phyloP scores from a whole-genome alignment of 2,329 filamentous ascomycete species.

The Neurospora sp. region DNA sequence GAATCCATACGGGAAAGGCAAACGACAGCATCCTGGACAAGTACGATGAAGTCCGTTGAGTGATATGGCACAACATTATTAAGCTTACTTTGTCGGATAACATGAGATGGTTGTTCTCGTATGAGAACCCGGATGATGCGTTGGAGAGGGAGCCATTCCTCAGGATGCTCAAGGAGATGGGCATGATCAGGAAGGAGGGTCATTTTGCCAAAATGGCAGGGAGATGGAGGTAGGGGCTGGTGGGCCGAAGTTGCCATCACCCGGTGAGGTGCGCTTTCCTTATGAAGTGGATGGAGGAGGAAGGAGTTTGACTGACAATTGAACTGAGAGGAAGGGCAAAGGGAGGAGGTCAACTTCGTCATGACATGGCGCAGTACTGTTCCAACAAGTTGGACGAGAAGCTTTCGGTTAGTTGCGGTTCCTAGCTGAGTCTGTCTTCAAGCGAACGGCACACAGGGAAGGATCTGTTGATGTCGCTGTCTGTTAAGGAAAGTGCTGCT shows the following conservation, averaged over 20 bases:
- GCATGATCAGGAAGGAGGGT: conserved; percentile 4
- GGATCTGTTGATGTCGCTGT: no score
- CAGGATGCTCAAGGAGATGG: conserved; percentile 11
- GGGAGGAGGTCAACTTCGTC: conserved; percentile 3
- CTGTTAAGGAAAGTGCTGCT: background rate
- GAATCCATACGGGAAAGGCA: conserved; percentile 28
- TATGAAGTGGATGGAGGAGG: background rate
- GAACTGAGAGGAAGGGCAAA: background rate
- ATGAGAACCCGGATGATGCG: conserved; percentile 12
- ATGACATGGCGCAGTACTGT: conserved; percentile 15
- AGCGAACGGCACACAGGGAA: no score
- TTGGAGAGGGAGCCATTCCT: conserved; percentile 19
- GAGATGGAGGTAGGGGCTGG: background rate
- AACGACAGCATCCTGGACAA: conserved; percentile 32
- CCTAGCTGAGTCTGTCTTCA: no score
- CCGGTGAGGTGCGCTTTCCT: conserved; percentile 3
- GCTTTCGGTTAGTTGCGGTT: background rate
- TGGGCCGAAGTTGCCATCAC: background rate
- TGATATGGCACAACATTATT: conserved; percentile 24
- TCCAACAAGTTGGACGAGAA: background rate
- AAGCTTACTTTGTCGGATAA: conserved; percentile 15
- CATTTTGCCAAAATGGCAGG: background rate
- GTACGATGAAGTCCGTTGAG: conserved; percentile 29
- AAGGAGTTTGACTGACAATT: background rate
- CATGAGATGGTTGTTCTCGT: conserved; percentile 15